Evolutionary conservation across 805 yeast species (phyloP), one percentile per base, ranked within the genome.

Genomic region (Yarrowia sp.): DNA sequence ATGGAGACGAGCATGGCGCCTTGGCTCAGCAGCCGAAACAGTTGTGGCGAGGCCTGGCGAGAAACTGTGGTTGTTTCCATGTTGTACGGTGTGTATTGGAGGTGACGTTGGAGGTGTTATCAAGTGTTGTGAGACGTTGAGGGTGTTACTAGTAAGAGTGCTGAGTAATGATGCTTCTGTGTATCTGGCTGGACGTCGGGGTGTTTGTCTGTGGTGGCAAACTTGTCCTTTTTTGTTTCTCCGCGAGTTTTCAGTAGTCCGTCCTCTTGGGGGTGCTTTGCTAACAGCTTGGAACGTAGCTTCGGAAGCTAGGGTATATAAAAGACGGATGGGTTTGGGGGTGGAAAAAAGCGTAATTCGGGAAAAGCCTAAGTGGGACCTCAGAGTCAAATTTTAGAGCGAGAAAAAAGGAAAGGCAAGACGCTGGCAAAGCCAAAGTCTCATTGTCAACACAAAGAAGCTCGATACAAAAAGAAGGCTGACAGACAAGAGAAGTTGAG

Each of bases 381-480:
- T 46, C 24, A 34, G 50, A 46, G 50, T 46, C 50, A 46, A 47
- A 8, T 15, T 30, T 15, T 24, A 24, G 50, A 19, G 50, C 30
- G 30, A 36, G 13, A 36, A 36, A 36, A 36, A 13, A 46, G 13
- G 17, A 33, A 58, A 58, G 19, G 30, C 34, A 58, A 58, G 34
- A 42, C 30, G 30, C 30, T 24, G 30, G 3, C 9, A 42, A 58
- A 42, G 50, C 13, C 19, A 33, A 58, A 58, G 63, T 55, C 64
- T 58, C 64, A 58, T 58, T 58, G 64, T 42, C 24, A n/a, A 58
- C 63, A 58, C 64, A 58, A 58, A 58, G 64, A 39, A 39, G 44
- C 60, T 38, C 34, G 19, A 36, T 17, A 36, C 55, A 38, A 50
- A 52, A 52, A 52, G 19, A 19, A 36, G 58, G 58, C 58, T 36